These are phyloP conservation scores for Talaromyces sp. DNA, from an alignment of 2,329 filamentous ascomycete genomes.

Conservation along the genomic window DNA sequence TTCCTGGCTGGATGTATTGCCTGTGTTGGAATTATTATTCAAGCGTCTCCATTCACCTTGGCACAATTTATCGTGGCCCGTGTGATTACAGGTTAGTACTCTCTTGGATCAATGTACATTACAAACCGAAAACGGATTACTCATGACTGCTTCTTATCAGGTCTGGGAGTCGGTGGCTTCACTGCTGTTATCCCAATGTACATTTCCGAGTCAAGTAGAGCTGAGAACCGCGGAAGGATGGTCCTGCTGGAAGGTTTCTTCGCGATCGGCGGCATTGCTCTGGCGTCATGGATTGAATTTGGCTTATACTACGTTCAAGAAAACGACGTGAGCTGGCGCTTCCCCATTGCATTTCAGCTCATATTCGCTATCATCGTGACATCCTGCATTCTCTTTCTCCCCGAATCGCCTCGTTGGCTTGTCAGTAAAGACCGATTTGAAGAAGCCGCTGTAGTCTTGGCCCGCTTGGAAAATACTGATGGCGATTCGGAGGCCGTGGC, in stretches of 20 bases:
- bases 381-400: conserved; percentile 28
- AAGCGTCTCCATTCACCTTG: conserved; percentile 38
- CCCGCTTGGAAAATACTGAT: background rate
- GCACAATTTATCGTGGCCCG: conserved; percentile 44
- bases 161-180: conserved; percentile 23
- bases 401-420: conserved; percentile 15
- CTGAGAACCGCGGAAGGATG: conserved; percentile 8
- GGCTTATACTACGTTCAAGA: conserved; percentile 11
- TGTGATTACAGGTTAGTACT: conserved; percentile 37
- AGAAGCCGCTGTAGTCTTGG: conserved; percentile 16
- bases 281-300: conserved; percentile 14
- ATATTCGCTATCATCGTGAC: conserved; percentile 35
- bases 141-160: conserved; percentile 6
- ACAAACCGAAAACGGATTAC: background rate
- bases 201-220: conserved; percentile 10
- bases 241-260: conserved; percentile 25
- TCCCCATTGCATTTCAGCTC: conserved; percentile 44
- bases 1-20: conserved; percentile 40
- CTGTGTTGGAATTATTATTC: conserved; percentile 41
- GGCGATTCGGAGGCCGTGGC: conserved; percentile 9
- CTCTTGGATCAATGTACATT: background rate
- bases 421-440: conserved; percentile 8
- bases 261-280: conserved; percentile 24
- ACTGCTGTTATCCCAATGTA: conserved; percentile 24
- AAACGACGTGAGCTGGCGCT: conserved; percentile 28